Base-by-base conservation (phyloP, 116 monocot species). In the Zostera marina region DNA sequence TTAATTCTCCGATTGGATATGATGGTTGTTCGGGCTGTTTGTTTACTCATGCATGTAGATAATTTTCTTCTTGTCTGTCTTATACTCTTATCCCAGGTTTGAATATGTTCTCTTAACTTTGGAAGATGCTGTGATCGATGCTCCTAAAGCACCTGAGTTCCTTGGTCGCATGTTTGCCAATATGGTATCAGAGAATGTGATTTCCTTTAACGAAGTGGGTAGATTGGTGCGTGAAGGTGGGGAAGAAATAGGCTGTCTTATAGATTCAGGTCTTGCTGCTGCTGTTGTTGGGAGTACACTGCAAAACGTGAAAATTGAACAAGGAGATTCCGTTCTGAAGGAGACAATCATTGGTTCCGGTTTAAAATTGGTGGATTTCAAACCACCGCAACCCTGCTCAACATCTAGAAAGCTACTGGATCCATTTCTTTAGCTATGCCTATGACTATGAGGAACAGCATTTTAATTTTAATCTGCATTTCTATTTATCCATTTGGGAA, bases 111-210 rank as follows among this genome's bases (percentile, higher is more conserved):
- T 93, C 2, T 65, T 48, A 7, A 46, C 54, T 17, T 71, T 93
- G 65, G 93, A 93, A 67, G 93, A 93, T 52, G 69, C 84, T 3
- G 66, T 88, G 10, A 88, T 70, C 44, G 88, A 93, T 69, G 88
- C 88, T 58, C 93, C 93, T 9, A 87, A 57, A 72, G 92, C 92
- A 6, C 66, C 81, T 8, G 88, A 93, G 56, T 93, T 84, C 67
- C 75, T 93, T n/a, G 88, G 93, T 8, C 64, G 64, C 11, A 66
- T 93, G 6, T 75, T 84, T 43, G 81, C 76, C 0, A 81, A 63
- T 42, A 60, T 84, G 38, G 43, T 81, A 22, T 21, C 65, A 38
- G 87, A 88, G 61, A 52, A 70, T 56, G 62, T 81, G n/a, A 54
- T 84, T 15, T 21, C 77, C 4, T 65, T 93, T 23, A 56, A 25